Evolutionary conservation across 306 rosid genomes (phyloP), one percentile per base, ranked within the genome.

Genomic region (Urtica urens): DNA sequence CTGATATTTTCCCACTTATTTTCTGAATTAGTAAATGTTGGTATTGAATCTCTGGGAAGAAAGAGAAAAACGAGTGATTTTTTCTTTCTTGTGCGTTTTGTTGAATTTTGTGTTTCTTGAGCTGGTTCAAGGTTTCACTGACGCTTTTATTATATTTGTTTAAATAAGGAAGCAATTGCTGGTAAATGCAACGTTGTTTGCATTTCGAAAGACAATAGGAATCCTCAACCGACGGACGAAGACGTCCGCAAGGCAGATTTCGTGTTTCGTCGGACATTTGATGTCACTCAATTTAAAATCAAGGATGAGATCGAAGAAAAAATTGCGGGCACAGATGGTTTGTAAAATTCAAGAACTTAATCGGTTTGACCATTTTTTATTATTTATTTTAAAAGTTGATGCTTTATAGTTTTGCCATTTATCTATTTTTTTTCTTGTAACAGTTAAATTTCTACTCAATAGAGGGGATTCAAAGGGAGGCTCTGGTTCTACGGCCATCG

Each of bases 141-240:
- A n/a, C n/a, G n/a, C n/a, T n/a, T n/a, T n/a, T n/a, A n/a, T 3
- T 43, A 31, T 31, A 27, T 18, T 59, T 24, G 26, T 16, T 47
- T 37, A 30, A 55, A 39, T 49, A 71, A 90, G 99, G 99, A 90
- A 82, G 82, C 80, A 43, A 72, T 90, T 75, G 72, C 78, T 67
- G 95, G 99, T 13, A 90, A 81, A 78, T 90, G 96, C 74, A 67
- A 73, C 39, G 72, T 90, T 62, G 26, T 82, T 48, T 90, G 93
- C 72, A 58, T 68, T 51, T 73, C 83, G 24, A 78, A 71, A 60
- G 93, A 82, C 55, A 49, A 29, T 29, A 74, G 82, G 67, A 85
- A 85, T 59, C 68, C 58, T 13, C 90, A 57, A 43, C 87, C 83
- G 33, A 63, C 74, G 15, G 67, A 62, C 22, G 69, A 75, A 69